Conservation (phyloP, 371 early-diverging fungal genomes). For the Zychaea mexicana region DNA sequence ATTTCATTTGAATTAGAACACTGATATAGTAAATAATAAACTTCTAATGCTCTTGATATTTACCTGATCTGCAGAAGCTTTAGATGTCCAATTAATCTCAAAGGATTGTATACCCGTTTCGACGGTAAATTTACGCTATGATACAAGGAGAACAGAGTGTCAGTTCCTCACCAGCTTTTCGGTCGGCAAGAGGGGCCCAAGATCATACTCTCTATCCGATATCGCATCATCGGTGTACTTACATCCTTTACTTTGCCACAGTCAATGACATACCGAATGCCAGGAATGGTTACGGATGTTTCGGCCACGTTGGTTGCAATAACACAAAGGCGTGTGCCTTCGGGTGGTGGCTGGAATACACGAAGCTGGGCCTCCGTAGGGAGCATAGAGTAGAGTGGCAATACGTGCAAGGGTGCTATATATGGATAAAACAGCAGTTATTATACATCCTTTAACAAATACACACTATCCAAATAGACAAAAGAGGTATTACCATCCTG, state of each 20-base stretch:
- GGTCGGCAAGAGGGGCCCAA: too few relatives aligned
- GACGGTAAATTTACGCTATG: slow-evolving; percentile 74
- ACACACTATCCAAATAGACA: neutral
- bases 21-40: neutral
- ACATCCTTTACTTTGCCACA: slow-evolving; percentile 92
- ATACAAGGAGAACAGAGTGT: neutral
- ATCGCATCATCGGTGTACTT: too few relatives aligned
- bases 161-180: too few relatives aligned
- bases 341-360: slow-evolving; percentile 88
- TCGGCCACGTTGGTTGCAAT: slow-evolving; percentile 99
- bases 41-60: neutral
- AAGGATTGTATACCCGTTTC: slow-evolving; percentile 87
- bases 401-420: slow-evolving; percentile 72
- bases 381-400: slow-evolving; percentile 92
- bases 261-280: slow-evolving; percentile 98
- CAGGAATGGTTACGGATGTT: slow-evolving; percentile 98
- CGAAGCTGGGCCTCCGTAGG: slow-evolving; percentile 88
- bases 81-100: slow-evolving; percentile 91
- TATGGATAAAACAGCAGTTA: neutral
- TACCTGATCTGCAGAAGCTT: slow-evolving; percentile 87
- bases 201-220: too few relatives aligned
- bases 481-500: slow-evolving; percentile 26
- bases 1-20: neutral
- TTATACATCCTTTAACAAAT: neutral
- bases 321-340: slow-evolving; percentile 91